Percentiles rank a stretch among this genome's conserved stretches.
These are phyloP conservation scores for Ophiostoma ulmi DNA, from an alignment of 2,329 filamentous ascomycete genomes.

Conservation along the genomic window DNA sequence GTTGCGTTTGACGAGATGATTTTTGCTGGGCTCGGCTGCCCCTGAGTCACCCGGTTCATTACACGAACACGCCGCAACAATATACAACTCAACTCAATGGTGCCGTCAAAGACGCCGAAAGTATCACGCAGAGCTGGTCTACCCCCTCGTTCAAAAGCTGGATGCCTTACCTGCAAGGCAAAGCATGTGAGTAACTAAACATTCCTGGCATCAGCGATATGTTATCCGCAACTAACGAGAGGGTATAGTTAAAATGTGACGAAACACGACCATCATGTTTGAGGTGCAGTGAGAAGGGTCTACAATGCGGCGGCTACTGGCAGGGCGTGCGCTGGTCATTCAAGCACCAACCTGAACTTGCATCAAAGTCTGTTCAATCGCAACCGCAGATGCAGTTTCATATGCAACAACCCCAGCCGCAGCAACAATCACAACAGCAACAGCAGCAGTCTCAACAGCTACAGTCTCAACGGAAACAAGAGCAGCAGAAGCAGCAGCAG, in stretches of 20 bases:
- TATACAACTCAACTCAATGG: constrained; percentile 9
- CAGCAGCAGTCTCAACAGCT: neutral
- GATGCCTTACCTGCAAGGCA: constrained; percentile 15
- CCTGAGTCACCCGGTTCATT: neutral
- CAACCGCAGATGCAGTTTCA: neutral
- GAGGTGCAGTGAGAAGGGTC: constrained; percentile 8
- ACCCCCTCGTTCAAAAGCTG: constrained; percentile 16
- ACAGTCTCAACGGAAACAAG: no score
- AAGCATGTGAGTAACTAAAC: neutral
- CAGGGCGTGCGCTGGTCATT: constrained; percentile 15
- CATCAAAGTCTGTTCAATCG: neutral
- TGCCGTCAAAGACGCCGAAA: constrained; percentile 13
- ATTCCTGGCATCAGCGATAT: neutral
- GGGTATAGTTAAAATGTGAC: constrained; percentile 12
- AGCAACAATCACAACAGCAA: neutral
- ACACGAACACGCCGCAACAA: neutral
- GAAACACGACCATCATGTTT: constrained; percentile 10
- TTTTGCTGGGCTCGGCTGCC: constrained; percentile 13
- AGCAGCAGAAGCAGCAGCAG: neutral
- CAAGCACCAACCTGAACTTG: constrained; percentile 12
- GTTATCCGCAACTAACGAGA: neutral
- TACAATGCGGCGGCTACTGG: constrained; percentile 14
- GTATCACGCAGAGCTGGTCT: constrained; percentile 16
- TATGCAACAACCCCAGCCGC: neutral
- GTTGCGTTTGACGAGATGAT: constrained; percentile 2